Evolutionary conservation across 2,329 filamentous ascomycete species (phyloP), one percentile per base, ranked within the genome.

Genomic region (Aspergillus pseudonomiae): DNA sequence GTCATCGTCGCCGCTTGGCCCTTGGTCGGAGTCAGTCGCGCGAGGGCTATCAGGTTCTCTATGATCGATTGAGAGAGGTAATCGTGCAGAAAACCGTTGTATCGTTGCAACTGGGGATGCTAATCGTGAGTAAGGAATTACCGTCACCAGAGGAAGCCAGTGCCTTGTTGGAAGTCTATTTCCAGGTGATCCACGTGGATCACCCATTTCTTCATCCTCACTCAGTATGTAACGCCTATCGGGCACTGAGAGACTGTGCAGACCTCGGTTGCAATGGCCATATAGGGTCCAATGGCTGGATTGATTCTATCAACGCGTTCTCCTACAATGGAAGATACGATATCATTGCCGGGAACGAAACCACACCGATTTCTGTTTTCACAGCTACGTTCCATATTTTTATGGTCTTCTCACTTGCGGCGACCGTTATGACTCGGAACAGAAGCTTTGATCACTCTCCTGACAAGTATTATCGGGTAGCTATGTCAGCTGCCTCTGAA

Each of bases 371-470:
- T 1, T 36, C 34, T 36, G 14, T 36, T 36, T 62, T 59, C 21
- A 68, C 66, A 4, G 68, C 68, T 10, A 61, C 64, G 12, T 77
- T 77, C 24, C 75, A 77, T 30, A 46, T 79, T 0, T 78, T 79
- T 54, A 75, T 78, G 71, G 72, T 73, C 0, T 75, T 80, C 46
- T 77, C 74, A 21, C 68, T 79, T 16, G 73, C 74, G 1, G 73
- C 78, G 6, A 75, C 75, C 6, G 65, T 79, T 1, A 67, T 77
- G n/a, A 75, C 73, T 0, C 69, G 76, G 21, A 72, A 72, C 11
- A 72, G 74, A 9, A 69, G 70, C 16, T 80, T 75, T 57, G 73
- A 77, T n/a, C 73, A 74, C 32, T 71, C 75, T 0, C 78, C 78
- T 0, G 66, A 73, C 19, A 66, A 67, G n/a, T 78, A 77, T 39